Conservation (phyloP, 495 filamentous ascomycete genomes). For the Penicillium diatomitis region DNA sequence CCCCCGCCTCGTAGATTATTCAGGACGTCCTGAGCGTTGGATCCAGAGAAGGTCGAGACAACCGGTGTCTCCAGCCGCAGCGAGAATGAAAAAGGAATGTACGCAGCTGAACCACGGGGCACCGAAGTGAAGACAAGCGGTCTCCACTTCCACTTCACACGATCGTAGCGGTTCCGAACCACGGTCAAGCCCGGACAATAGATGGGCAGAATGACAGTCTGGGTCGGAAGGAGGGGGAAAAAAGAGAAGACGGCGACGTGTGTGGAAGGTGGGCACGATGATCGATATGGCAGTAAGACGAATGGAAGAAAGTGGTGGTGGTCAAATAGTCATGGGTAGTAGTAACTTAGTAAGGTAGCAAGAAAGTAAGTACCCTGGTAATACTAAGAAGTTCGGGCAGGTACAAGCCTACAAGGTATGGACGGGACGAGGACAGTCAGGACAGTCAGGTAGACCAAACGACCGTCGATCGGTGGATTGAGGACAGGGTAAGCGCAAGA, state of each 20-base stretch:
- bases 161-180: background rate
- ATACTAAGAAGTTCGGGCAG: too few relatives aligned
- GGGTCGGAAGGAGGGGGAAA: background rate
- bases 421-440: too few relatives aligned
- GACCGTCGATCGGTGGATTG: too few relatives aligned
- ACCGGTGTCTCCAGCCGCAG: background rate
- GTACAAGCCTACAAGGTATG: too few relatives aligned
- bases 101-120: background rate
- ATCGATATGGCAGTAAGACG: conserved; percentile 10
- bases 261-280: conserved; percentile 8
- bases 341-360: too few relatives aligned
- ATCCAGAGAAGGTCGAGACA: background rate
- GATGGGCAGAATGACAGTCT: background rate
- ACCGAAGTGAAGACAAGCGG: background rate
- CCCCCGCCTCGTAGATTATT: too few relatives aligned
- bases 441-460: too few relatives aligned
- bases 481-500: too few relatives aligned
- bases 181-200: background rate
- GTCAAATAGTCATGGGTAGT: too few relatives aligned
- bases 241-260: conserved; percentile 1
- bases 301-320: too few relatives aligned
- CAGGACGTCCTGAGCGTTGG: too few relatives aligned
- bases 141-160: background rate
- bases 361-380: too few relatives aligned
- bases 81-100: conserved; percentile 1